Evolutionary conservation across 768 basidiomycete species (phyloP).

Genomic region (Kwoniella mangroviensis): DNA sequence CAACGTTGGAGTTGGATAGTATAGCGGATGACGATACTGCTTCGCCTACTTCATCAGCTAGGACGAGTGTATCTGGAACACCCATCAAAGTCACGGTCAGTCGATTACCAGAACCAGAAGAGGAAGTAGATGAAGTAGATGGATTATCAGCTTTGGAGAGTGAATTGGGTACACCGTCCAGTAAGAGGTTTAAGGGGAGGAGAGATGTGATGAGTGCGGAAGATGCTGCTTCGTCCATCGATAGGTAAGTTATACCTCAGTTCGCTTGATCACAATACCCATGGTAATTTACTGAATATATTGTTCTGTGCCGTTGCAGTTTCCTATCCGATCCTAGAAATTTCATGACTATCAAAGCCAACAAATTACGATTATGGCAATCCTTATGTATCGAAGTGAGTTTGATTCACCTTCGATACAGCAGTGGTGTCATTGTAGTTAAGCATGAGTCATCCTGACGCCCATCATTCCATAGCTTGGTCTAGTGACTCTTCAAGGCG

Average conservation of each 20-base stretch:
- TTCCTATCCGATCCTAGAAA: constrained; percentile 37
- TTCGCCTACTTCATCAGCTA: constrained; percentile 14
- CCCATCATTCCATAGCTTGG: too few relatives aligned
- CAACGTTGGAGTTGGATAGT: not conserved
- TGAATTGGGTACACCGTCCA: constrained; percentile 13
- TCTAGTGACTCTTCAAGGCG: constrained; percentile 23
- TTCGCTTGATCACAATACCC: not conserved
- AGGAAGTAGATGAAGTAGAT: constrained; percentile 34
- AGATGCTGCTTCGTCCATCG: constrained; percentile 43
- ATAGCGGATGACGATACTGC: constrained; percentile 18
- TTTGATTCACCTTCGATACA: too few relatives aligned
- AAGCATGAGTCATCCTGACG: too few relatives aligned
- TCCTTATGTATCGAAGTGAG: constrained; percentile 49
- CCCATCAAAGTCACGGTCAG: constrained; percentile 1
- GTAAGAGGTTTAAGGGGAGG: constrained; percentile 8
- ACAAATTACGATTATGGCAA: constrained; percentile 52
- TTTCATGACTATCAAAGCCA: constrained; percentile 34
- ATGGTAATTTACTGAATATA: not conserved
- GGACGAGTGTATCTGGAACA: constrained; percentile 2
- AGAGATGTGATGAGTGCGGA: constrained; percentile 33
- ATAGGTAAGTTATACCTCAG: constrained; percentile 36
- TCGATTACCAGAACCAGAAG: not conserved
- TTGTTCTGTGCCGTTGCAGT: constrained; percentile 13
- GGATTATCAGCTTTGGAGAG: constrained; percentile 20
- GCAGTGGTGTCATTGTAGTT: too few relatives aligned